Evolutionary conservation across 345 rosid genomes (phyloP).

Genomic region (Linum lewisii): DNA sequence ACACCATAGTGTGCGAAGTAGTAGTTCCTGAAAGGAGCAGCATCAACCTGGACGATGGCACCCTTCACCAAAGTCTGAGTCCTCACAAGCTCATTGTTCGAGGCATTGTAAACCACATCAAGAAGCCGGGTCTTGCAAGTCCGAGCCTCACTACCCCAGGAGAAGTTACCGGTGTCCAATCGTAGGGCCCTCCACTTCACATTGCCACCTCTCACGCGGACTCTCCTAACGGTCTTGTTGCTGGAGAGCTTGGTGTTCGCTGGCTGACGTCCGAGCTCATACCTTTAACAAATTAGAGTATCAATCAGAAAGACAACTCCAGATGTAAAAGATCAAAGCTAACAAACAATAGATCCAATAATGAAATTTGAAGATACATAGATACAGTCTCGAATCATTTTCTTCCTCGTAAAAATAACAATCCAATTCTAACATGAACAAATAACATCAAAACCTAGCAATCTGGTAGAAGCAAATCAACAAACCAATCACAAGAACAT

Average conservation of each 20-base stretch:
- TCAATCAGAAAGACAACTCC: no score
- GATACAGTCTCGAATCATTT: no score
- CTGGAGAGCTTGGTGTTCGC: slow-evolving; percentile 66
- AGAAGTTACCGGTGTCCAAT: slow-evolving; percentile 77
- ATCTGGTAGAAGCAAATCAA: no score
- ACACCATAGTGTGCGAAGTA: slow-evolving; percentile 59
- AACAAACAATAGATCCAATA: no score
- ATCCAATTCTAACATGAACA: neutral
- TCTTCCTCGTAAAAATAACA: neutral
- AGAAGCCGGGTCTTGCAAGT: slow-evolving; percentile 77
- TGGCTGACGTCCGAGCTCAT: slow-evolving; percentile 84
- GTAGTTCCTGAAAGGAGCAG: slow-evolving; percentile 71
- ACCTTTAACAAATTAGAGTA: slow-evolving; percentile 27
- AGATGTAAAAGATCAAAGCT: no score
- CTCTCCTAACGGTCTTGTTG: slow-evolving; percentile 81
- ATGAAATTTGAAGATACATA: no score
- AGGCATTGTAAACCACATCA: slow-evolving; percentile 76
- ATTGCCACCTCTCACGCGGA: slow-evolving; percentile 75
- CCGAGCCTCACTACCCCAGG: slow-evolving; percentile 86
- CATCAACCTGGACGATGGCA: slow-evolving; percentile 63
- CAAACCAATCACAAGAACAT: no score
- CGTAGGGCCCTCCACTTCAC: slow-evolving; percentile 87
- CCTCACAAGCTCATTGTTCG: slow-evolving; percentile 76
- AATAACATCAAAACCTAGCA: neutral
- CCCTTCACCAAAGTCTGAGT: slow-evolving; percentile 74